Percentiles rank a stretch among this genome's conserved stretches.
Evolutionary conservation across 768 basidiomycete genomes (phyloP).

Genomic region (Macrocybe gigantea): DNA sequence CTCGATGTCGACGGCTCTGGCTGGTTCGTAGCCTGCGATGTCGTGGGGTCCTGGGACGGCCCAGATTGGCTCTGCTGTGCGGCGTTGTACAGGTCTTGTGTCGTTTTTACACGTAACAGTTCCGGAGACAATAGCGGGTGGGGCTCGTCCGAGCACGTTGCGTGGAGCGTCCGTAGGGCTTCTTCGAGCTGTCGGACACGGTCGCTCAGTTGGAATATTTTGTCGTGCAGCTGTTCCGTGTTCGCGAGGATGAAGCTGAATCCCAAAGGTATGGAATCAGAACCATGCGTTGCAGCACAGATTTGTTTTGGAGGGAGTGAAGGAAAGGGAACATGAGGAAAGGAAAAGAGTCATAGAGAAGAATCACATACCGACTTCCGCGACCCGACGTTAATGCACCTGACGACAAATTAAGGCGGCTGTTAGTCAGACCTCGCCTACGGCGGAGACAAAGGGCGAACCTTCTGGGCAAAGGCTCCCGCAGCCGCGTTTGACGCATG

Average conservation of each 20-base stretch:
- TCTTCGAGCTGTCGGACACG: constrained; percentile 63
- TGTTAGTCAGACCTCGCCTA: background rate
- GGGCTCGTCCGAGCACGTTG: constrained; percentile 28
- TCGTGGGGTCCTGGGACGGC: constrained; percentile 1
- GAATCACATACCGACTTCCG: constrained; percentile 47
- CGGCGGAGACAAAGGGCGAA: constrained; percentile 14
- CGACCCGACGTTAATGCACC: constrained; percentile 58
- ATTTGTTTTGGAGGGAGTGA: background rate
- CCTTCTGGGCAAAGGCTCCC: constrained; percentile 59
- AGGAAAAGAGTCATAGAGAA: constrained; percentile 3
- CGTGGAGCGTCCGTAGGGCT: constrained; percentile 41
- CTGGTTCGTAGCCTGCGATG: constrained; percentile 5
- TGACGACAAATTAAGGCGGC: constrained; percentile 13
- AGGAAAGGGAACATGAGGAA: constrained; percentile 1
- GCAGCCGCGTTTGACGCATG: constrained; percentile 62
- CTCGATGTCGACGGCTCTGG: constrained; percentile 7
- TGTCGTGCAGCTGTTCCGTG: constrained; percentile 60
- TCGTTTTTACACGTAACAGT: constrained; percentile 56
- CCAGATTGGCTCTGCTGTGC: constrained; percentile 12
- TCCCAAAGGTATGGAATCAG: no score
- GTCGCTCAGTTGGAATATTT: constrained; percentile 54
- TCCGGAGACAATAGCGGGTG: constrained; percentile 59
- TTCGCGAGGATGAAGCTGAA: constrained; percentile 62
- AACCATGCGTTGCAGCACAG: background rate
- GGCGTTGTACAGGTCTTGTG: constrained; percentile 54